Evolutionary conservation across 495 filamentous ascomycete genomes (phyloP).

Genomic region (Penicillium mononematosum): DNA sequence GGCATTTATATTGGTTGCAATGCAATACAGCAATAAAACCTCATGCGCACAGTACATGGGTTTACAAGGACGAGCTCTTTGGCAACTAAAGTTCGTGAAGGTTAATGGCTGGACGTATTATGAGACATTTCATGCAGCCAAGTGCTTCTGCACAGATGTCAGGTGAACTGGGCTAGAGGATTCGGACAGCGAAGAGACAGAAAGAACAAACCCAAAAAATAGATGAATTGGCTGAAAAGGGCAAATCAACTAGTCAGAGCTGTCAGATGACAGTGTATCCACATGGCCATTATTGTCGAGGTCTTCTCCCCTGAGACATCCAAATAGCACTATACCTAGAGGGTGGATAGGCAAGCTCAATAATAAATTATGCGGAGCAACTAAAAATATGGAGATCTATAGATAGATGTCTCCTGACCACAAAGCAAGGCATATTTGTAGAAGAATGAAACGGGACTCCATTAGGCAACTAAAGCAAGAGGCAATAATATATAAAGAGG

Average conservation of each 20-base stretch:
- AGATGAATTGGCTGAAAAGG: neutral
- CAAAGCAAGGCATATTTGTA: neutral
- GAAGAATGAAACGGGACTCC: neutral
- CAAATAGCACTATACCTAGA: neutral
- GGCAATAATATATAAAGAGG: neutral
- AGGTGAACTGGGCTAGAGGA: neutral
- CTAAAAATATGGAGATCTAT: neutral
- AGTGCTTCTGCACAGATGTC: neutral
- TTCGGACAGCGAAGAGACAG: neutral
- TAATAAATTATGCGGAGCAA: neutral
- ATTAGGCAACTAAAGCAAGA: neutral
- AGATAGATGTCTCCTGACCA: neutral
- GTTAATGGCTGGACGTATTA: neutral
- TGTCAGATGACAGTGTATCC: neutral
- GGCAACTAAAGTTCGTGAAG: neutral
- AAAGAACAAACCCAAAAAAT: neutral
- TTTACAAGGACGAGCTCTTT: neutral
- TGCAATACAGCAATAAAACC: neutral
- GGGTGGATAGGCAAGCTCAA: neutral
- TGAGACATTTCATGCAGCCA: slow-evolving; percentile 5
- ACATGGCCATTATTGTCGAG: neutral
- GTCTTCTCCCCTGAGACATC: neutral
- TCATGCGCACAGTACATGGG: neutral
- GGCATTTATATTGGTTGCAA: neutral
- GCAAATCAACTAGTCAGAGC: neutral